Conservation (phyloP, 2,329 filamentous ascomycete species). For the Aureobasidium mangrovei region DNA sequence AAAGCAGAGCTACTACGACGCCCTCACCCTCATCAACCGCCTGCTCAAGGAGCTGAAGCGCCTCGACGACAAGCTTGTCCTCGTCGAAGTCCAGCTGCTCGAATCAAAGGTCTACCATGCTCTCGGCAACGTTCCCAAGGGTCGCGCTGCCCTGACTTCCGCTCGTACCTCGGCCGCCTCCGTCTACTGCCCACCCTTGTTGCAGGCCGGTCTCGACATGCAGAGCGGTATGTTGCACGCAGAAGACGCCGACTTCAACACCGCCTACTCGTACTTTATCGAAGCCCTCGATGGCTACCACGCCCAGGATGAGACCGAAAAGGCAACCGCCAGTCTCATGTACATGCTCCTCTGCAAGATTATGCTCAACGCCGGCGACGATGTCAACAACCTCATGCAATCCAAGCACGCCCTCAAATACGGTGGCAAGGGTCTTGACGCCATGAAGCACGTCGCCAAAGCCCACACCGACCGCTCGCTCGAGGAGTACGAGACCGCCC, state of each 20-base stretch:
- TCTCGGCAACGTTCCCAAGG: slow-evolving; percentile 91
- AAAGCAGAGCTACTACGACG: slow-evolving; percentile 96
- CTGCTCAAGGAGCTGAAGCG: slow-evolving; percentile 95
- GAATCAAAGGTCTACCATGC: slow-evolving; percentile 97
- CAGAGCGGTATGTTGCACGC: slow-evolving; percentile 98
- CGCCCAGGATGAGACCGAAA: slow-evolving; percentile 74
- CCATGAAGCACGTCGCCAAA: slow-evolving; percentile 96
- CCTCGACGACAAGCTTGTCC: slow-evolving; percentile 93
- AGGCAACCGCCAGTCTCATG: slow-evolving; percentile 94
- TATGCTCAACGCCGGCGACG: slow-evolving; percentile 95
- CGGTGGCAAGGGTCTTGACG: slow-evolving; percentile 88
- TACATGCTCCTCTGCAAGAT: slow-evolving; percentile 99
- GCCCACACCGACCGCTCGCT: slow-evolving; percentile 92
- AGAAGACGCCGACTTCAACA: slow-evolving; percentile 98
- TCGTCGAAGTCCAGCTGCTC: slow-evolving; percentile 95
- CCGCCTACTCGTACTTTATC: slow-evolving; percentile 97
- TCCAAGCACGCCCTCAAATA: slow-evolving; percentile 97
- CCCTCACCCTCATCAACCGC: slow-evolving; percentile 90
- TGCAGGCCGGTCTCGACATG: slow-evolving; percentile 97
- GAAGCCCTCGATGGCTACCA: slow-evolving; percentile 97
- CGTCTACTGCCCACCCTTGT: slow-evolving; percentile 88
- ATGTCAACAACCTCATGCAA: slow-evolving; percentile 88
- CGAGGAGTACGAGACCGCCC: slow-evolving; percentile 91
- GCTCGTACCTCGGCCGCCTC: slow-evolving; percentile 92
- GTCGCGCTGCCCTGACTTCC: slow-evolving; percentile 85